Percentiles rank a stretch among this genome's conserved stretches.
Evolutionary conservation across 2,329 filamentous ascomycete genomes (phyloP).

Genomic region (Calonectria hongkongensis): DNA sequence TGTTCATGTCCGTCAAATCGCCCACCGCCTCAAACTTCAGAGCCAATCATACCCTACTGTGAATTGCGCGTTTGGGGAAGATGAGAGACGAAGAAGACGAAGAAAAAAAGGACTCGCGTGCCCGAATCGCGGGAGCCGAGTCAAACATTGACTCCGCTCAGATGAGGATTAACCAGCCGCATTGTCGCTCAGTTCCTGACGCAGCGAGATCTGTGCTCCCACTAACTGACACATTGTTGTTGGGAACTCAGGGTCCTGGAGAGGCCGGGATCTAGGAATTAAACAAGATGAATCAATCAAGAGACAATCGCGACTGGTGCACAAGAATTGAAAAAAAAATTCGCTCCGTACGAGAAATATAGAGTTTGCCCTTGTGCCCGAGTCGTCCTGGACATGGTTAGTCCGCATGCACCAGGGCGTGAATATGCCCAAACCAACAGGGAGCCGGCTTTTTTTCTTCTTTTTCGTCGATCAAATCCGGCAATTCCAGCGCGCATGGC

Average conservation of each 20-base stretch:
- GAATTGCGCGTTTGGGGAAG: background rate
- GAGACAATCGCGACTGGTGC: background rate
- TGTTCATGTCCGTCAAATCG: conserved; percentile 33
- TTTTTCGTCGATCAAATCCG: conserved; percentile 48
- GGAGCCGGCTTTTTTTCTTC: conserved; percentile 41
- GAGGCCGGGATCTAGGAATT: conserved; percentile 13
- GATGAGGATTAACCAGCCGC: background rate
- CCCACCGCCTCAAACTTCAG: background rate
- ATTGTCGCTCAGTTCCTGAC: conserved; percentile 17
- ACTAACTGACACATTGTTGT: conserved; percentile 27
- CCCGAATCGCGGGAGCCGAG: conserved; percentile 32
- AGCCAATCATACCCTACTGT: background rate
- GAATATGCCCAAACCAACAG: conserved; percentile 16
- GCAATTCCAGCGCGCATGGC: conserved; percentile 36
- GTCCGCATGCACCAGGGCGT: conserved; percentile 40
- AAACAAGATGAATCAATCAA: conserved; percentile 26
- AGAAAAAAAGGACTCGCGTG: conserved; percentile 46
- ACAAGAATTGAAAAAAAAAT: background rate
- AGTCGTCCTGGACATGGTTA: conserved; percentile 39
- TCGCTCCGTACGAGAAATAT: conserved; percentile 35
- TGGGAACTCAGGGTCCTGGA: conserved; percentile 12
- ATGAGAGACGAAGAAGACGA: too few relatives aligned
- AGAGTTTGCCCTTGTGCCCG: conserved; percentile 34
- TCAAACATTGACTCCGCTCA: conserved; percentile 15
- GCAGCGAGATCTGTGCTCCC: background rate